Base-by-base conservation (phyloP, 768 basidiomycete species). In the Boletus reticulatus region DNA sequence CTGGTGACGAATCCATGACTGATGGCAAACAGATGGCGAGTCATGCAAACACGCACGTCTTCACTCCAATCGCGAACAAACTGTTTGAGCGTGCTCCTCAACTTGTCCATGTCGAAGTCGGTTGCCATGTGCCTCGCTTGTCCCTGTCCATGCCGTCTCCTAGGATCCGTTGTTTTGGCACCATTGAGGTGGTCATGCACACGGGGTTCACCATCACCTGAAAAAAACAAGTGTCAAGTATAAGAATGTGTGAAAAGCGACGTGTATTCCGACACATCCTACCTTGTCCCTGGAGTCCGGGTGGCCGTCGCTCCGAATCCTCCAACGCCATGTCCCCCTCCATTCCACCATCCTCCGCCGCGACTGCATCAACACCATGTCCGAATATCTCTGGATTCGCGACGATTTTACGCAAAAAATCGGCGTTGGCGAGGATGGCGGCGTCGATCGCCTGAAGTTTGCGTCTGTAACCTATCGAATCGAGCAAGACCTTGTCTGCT, bases 1-100 rank as follows among this genome's bases (percentile, higher is more conserved):
- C 88, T 94, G 59, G 17, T 24, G 7, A 41, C 22, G 7, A 34
- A 52, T 54, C 43, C 31, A 20, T 45, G 29, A 44, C 5, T 27
- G 11, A 51, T 13, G 6, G 32, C 13, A 17, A 43, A 41, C 6
- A 39, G 43, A 42, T 2, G 9, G 16, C 12, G 12, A 31, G 44
- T 31, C 38, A 53, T 19, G 17, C 12, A 22, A 57, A 54, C 2
- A 62, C 73, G 43, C 39, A 93, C 92, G 76, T 92, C 88, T 59
- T 78, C 80, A 56, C 89, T 91, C 94, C 95, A 98, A 66, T 98
- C 94, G 13, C 94, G 80, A 11, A 94, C 94, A 49, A 96, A 88
- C 63, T 96, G 94, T 66, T 96, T 92, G 38, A 98, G 72, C 0
- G 94, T 96, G 65, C 92, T 94, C 55, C 94, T 76, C 39, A 98